Evolutionary conservation across 129 eudicot species (phyloP).

Genomic region (Lactuca sativa): DNA sequence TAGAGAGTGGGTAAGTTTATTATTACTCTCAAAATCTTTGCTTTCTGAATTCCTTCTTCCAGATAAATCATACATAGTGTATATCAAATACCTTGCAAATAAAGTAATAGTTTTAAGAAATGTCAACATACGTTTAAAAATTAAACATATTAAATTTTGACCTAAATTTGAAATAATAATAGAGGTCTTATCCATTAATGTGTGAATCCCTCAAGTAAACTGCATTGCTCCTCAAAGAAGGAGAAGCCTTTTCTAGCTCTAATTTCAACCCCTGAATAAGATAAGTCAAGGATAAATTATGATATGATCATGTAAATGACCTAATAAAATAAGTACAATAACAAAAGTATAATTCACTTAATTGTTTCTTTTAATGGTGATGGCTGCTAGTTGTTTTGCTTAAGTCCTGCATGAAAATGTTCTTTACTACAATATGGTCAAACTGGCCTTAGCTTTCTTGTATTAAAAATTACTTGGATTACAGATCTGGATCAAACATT

Average conservation of each 20-base stretch:
- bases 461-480: too few relatives aligned
- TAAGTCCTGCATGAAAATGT: slow-evolving; percentile 93
- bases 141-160: not conserved
- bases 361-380: not conserved
- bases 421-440: too few relatives aligned
- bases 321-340: not conserved
- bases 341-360: not conserved
- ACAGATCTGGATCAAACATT: too few relatives aligned
- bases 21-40: slow-evolving; percentile 91
- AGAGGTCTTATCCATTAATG: slow-evolving; percentile 52
- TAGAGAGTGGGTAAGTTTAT: not conserved
- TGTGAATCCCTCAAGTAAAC: slow-evolving; percentile 80
- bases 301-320: not conserved
- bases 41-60: slow-evolving; percentile 99
- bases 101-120: not conserved
- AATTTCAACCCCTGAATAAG: slow-evolving; percentile 77
- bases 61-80: slow-evolving; percentile 93
- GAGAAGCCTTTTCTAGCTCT: slow-evolving; percentile 93
- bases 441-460: too few relatives aligned
- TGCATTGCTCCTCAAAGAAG: slow-evolving; percentile 86
- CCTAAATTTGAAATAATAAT: not conserved
- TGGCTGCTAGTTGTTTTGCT: slow-evolving; percentile 53
- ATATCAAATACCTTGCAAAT: slow-evolving; percentile 70
- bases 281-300: not conserved
- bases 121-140: not conserved